Percentiles rank a stretch among this genome's conserved stretches.
phyloP scores from a whole-genome alignment of 1,139 yeast genomes.

The Pichia sp. region DNA sequence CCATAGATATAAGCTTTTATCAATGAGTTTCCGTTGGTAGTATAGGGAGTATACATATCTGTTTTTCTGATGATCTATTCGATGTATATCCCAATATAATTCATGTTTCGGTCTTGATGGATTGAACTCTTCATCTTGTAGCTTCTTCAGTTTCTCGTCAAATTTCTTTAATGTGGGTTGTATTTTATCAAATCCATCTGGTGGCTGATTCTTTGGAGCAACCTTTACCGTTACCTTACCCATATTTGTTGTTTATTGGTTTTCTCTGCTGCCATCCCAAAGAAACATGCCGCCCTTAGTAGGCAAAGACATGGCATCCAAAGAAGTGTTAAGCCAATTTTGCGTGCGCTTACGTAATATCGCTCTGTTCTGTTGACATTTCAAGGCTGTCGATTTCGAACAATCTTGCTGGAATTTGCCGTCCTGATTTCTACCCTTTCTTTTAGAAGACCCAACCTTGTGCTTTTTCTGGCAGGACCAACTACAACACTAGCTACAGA shows the following conservation, averaged over 20 bases:
- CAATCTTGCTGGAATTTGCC: no score
- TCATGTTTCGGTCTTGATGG: constrained; percentile 41
- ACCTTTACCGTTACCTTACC: constrained; percentile 29
- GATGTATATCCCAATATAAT: constrained; percentile 56
- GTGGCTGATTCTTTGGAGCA: constrained; percentile 41
- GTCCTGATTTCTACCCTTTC: no score
- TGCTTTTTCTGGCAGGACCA: no score
- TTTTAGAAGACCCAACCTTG: no score
- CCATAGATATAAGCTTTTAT: constrained; percentile 75
- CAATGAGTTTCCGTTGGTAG: constrained; percentile 67
- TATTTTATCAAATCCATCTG: constrained; percentile 75
- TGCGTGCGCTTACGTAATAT: background rate
- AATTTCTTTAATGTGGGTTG: constrained; percentile 68
- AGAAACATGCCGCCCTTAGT: no score
- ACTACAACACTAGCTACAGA: background rate
- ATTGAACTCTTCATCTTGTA: constrained; percentile 34
- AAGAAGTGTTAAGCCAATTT: no score
- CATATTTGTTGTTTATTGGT: no score
- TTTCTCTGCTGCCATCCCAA: no score
- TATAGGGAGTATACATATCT: constrained; percentile 74
- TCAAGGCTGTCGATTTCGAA: background rate
- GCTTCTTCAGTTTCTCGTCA: constrained; percentile 50
- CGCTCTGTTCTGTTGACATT: background rate
- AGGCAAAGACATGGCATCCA: background rate
- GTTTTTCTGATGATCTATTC: constrained; percentile 68